Evolutionary conservation across 495 filamentous ascomycete species (phyloP), one percentile per base, ranked within the genome.

Genomic region (Penicillium roqueforti): DNA sequence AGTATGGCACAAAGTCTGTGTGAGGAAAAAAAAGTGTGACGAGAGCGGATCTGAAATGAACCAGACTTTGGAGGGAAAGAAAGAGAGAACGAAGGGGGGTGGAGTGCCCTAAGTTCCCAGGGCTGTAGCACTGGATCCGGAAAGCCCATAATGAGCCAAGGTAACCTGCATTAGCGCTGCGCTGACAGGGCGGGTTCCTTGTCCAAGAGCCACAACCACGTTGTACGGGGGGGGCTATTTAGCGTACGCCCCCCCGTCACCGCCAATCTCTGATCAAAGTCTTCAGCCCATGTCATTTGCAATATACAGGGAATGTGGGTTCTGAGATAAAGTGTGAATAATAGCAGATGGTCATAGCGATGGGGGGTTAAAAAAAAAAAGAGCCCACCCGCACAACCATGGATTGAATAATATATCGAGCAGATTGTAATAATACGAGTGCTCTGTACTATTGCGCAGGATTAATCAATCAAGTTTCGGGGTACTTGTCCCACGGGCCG

Each of bases 81-180:
- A 45, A 6, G 40, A 51, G 55, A 60, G 50, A 37, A 44, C 20
- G 31, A 22, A 36, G 25, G 29, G 29, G 47, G 39, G 53, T 61
- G 55, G 62, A 55, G 63, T 51, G 50, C 56, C 40, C 57, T 68
- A 69, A 65, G 55, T 63, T 70, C 66, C 71, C 71, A 65, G 68
- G 61, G 62, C 69, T 68, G 58, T 61, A 71, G 70, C 60, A 65
- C 65, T 68, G 70, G 72, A 63, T 64, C 59, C 59, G 55, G 51
- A 61, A 61, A 54, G 61, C 57, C 63, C 63, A 65, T 65, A 51
- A 63, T 60, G 52, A 63, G 60, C 58, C 60, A 65, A 67, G 71
- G 68, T 61, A 72, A 71, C 64, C 60, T 74, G 72, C 72, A 72
- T 75, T 74, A 75, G 72, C 65, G 69, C 41, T 53, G 55, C 56